Conservation (phyloP, 2,329 filamentous ascomycete species). For the Cladophialophora chaetospira region DNA sequence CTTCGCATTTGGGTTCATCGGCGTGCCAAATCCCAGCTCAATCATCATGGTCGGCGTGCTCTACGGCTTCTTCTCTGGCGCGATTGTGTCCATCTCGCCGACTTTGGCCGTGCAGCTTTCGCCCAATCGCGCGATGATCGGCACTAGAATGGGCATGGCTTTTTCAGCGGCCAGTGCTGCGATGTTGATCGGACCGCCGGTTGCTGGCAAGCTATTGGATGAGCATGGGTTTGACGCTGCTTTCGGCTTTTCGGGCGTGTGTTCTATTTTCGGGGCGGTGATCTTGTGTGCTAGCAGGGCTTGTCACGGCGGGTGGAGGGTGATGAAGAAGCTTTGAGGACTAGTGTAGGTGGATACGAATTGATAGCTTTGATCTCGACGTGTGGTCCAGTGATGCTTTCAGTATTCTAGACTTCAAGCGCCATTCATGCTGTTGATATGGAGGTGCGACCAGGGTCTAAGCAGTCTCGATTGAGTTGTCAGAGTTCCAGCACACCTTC, state of each 20-base stretch:
- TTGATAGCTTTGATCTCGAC: too few relatives aligned
- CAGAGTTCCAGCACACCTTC: too few relatives aligned
- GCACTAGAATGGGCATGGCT: slow-evolving; percentile 1
- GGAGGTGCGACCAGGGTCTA: too few relatives aligned
- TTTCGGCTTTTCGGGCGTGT: not conserved
- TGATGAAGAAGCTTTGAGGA: not conserved
- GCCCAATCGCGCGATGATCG: not conserved
- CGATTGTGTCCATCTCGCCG: slow-evolving; percentile 51
- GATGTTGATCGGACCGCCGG: not conserved
- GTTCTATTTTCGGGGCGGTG: not conserved
- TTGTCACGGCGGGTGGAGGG: not conserved
- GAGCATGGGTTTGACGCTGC: not conserved
- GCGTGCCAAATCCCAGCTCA: slow-evolving; percentile 53
- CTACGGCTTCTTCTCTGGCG: slow-evolving; percentile 71
- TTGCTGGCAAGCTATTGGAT: not conserved
- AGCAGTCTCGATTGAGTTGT: too few relatives aligned
- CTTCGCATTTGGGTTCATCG: slow-evolving; percentile 59
- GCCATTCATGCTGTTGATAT: too few relatives aligned
- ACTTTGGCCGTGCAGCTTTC: slow-evolving; percentile 57
- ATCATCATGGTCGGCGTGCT: slow-evolving; percentile 65
- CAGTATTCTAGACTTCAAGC: too few relatives aligned
- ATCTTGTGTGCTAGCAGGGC: not conserved
- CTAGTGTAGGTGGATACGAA: not conserved
- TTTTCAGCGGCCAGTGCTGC: not conserved
- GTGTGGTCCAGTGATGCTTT: too few relatives aligned